Conservation (phyloP, 2,329 filamentous ascomycete genomes). For the Whalleya microplaca region DNA sequence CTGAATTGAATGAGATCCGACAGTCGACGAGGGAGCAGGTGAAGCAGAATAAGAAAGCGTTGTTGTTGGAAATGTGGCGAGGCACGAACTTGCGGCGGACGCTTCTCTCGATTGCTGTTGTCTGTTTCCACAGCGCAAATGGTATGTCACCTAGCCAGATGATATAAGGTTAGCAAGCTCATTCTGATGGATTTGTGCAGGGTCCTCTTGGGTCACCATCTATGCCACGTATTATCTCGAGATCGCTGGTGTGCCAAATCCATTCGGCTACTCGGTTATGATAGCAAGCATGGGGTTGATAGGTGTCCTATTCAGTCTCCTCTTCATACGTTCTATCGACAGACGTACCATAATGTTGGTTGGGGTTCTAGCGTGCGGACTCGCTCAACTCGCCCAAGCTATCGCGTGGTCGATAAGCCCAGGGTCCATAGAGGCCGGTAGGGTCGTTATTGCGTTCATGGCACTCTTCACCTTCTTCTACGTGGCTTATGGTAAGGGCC, state of each 20-base stretch:
- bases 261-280: slow-evolving; percentile 41
- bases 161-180: background rate
- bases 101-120: slow-evolving; percentile 36
- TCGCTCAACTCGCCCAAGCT: slow-evolving; percentile 39
- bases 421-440: slow-evolving; percentile 27
- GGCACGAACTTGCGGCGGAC: slow-evolving; percentile 36
- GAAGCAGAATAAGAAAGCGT: slow-evolving; percentile 29
- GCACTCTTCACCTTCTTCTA: slow-evolving; percentile 41
- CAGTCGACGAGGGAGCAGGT: slow-evolving; percentile 36
- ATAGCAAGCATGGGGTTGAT: slow-evolving; percentile 40
- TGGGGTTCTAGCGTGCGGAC: slow-evolving; percentile 37
- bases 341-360: slow-evolving; percentile 38
- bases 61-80: slow-evolving; percentile 40
- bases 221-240: slow-evolving; percentile 40
- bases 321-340: slow-evolving; percentile 36
- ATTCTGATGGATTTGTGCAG: slow-evolving; percentile 17
- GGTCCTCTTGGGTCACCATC: slow-evolving; percentile 38
- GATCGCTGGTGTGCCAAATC: slow-evolving; percentile 37
- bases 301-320: slow-evolving; percentile 36
- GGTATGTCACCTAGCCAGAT: slow-evolving; percentile 21
- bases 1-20: slow-evolving; percentile 38
- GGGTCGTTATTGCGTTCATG: slow-evolving; percentile 38
- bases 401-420: slow-evolving; percentile 37
- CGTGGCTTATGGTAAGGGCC: slow-evolving; percentile 35
- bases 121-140: slow-evolving; percentile 39